These are phyloP conservation scores for Malassezia slooffiae DNA, from an alignment of 1,284 basidiomycete species.

Conservation along the genomic window DNA sequence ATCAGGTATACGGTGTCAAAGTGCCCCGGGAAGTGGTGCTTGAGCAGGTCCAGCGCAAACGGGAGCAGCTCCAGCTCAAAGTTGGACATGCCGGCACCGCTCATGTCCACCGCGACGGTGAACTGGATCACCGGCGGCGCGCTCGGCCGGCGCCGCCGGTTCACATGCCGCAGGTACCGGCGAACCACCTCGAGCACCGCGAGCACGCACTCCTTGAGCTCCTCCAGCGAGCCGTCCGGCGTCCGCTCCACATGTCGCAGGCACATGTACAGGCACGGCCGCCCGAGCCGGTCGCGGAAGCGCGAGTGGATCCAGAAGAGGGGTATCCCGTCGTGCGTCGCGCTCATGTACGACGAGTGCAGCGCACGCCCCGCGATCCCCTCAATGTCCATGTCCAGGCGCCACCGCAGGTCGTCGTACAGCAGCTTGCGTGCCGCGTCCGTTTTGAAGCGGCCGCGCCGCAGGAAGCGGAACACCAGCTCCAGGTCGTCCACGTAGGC, in stretches of 20 bases:
- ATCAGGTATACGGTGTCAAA: constrained; percentile 57
- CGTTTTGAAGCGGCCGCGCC: constrained; percentile 5
- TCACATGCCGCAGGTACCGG: constrained; percentile 21
- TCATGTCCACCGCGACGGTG: constrained; percentile 31
- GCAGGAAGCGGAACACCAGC: constrained; percentile 10
- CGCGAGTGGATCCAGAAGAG: constrained; percentile 40
- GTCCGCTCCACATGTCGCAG: constrained; percentile 34
- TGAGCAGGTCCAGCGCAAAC: constrained; percentile 40
- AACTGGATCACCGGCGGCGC: constrained; percentile 30
- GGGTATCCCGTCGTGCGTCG: constrained; percentile 16
- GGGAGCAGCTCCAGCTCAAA: constrained; percentile 42
- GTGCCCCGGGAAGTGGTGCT: constrained; percentile 42
- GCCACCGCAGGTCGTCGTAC: constrained; percentile 10
- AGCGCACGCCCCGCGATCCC: constrained; percentile 9
- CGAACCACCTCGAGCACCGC: constrained; percentile 39
- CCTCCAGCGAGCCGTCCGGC: constrained; percentile 27
- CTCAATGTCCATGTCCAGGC: constrained; percentile 8
- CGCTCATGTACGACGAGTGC: constrained; percentile 13
- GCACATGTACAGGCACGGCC: constrained; percentile 37
- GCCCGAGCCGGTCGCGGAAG: constrained; percentile 32
- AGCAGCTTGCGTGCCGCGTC: background rate
- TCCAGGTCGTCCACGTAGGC: constrained; percentile 4
- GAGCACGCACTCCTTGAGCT: constrained; percentile 42
- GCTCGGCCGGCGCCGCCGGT: constrained; percentile 1
- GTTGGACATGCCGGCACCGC: constrained; percentile 32